phyloP scores from a whole-genome alignment of 768 basidiomycete genomes.

The Mycena epipterygia region DNA sequence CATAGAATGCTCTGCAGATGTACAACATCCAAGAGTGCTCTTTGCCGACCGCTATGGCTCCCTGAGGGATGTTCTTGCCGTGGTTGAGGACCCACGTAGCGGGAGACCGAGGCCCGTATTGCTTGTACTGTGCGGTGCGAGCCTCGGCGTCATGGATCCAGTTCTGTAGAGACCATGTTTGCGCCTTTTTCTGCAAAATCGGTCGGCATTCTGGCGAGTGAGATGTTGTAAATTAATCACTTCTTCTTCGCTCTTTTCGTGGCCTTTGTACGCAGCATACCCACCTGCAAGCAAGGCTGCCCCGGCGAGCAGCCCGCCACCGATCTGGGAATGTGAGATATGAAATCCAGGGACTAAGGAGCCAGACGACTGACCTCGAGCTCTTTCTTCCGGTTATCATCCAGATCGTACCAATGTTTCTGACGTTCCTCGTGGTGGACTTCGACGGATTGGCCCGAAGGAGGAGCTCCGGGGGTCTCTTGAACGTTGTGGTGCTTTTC shows the following conservation, averaged over 20 bases:
- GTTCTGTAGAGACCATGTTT: conserved; percentile 60
- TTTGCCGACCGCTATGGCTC: conserved; percentile 70
- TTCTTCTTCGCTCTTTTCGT: conserved; percentile 70
- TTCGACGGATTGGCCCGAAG: conserved; percentile 40
- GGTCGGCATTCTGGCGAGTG: neutral
- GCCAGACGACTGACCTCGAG: conserved; percentile 66
- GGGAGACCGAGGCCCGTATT: conserved; percentile 59
- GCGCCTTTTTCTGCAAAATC: conserved; percentile 59
- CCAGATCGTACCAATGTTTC: conserved; percentile 69
- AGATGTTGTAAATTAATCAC: conserved; percentile 38
- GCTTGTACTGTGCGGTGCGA: conserved; percentile 65
- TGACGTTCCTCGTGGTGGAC: conserved; percentile 61
- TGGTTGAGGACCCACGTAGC: conserved; percentile 74
- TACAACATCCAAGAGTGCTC: conserved; percentile 67
- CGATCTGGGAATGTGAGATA: conserved; percentile 60
- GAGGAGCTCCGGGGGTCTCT: conserved; percentile 35
- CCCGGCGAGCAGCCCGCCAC: conserved; percentile 73
- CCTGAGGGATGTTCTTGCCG: conserved; percentile 70
- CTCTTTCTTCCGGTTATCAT: conserved; percentile 68
- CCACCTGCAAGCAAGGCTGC: conserved; percentile 67
- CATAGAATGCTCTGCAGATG: conserved; percentile 70
- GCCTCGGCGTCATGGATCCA: conserved; percentile 71
- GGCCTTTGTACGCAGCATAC: conserved; percentile 63
- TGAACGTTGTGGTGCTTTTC: conserved; percentile 41
- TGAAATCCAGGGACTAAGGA: neutral